Evolutionary conservation across 2,329 filamentous ascomycete genomes (phyloP).

Genomic region (Drechslerella dactyloides): DNA sequence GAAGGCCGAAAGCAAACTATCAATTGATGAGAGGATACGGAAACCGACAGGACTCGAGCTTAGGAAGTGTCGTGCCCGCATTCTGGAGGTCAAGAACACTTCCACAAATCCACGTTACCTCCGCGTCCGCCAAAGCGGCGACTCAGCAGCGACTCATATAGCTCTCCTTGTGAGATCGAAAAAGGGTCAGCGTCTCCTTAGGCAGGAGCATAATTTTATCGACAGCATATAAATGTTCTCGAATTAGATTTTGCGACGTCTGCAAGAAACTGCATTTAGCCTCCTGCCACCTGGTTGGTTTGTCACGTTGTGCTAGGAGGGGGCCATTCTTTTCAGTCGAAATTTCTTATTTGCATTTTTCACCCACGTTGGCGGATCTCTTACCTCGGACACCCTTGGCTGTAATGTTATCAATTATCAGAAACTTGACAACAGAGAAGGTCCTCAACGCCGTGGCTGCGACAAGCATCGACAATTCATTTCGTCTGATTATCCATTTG

Average conservation of each 20-base stretch:
- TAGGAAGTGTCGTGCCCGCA: constrained; percentile 33
- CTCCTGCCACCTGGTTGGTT: constrained; percentile 50
- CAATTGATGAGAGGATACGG: constrained; percentile 34
- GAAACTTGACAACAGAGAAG: constrained; percentile 40
- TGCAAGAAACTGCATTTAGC: constrained; percentile 49
- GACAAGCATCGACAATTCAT: constrained; percentile 34
- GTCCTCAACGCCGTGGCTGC: constrained; percentile 35
- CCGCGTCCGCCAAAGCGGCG: constrained; percentile 17
- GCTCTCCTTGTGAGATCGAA: constrained; percentile 33
- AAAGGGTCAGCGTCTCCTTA: constrained; percentile 9
- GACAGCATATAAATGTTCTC: constrained; percentile 39
- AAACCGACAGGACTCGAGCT: constrained; percentile 19
- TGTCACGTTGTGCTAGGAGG: constrained; percentile 44
- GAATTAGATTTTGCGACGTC: constrained; percentile 51
- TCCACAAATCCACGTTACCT: constrained; percentile 13
- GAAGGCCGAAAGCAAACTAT: constrained; percentile 17
- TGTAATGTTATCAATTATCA: constrained; percentile 52
- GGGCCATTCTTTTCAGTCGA: constrained; percentile 46
- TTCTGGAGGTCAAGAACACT: constrained; percentile 23
- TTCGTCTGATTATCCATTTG: constrained; percentile 18
- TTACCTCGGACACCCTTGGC: constrained; percentile 41
- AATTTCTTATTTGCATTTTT: constrained; percentile 51
- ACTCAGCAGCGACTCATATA: constrained; percentile 40
- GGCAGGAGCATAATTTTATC: constrained; percentile 42
- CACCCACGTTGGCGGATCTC: constrained; percentile 46